Percentiles rank a stretch among this genome's conserved stretches.
Evolutionary conservation across 495 filamentous ascomycete species (phyloP).

Genomic region (Lindgomyces ingoldianus): DNA sequence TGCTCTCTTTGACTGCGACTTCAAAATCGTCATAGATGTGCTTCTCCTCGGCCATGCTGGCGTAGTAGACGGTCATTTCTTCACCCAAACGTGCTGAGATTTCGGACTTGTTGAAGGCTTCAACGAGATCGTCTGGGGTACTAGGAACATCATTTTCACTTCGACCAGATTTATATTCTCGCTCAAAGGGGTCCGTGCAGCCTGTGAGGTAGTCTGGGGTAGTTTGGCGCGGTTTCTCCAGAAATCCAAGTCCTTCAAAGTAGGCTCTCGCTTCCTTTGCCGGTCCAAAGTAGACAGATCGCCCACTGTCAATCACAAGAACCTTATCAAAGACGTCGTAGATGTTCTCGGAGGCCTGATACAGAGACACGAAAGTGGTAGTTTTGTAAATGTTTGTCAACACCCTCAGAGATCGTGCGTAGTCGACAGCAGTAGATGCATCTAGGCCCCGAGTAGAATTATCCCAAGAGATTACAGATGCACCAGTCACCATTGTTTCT

Average conservation of each 20-base stretch:
- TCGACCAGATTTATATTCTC: constrained; percentile 68
- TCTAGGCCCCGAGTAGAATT: constrained; percentile 84
- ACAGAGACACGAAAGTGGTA: constrained; percentile 77
- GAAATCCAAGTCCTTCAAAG: constrained; percentile 80
- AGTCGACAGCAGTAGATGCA: constrained; percentile 78
- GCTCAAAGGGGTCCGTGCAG: constrained; percentile 79
- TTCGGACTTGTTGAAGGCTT: constrained; percentile 67
- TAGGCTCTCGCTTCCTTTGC: constrained; percentile 68
- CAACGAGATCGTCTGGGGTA: constrained; percentile 61
- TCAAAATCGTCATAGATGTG: constrained; percentile 73
- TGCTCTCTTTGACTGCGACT: constrained; percentile 72
- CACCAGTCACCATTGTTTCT: constrained; percentile 70
- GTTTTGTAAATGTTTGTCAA: constrained; percentile 78
- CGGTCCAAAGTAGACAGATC: constrained; percentile 79
- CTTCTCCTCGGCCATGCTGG: constrained; percentile 59
- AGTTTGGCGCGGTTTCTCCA: constrained; percentile 76
- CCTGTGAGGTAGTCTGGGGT: constrained; percentile 85
- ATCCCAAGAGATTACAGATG: constrained; percentile 75
- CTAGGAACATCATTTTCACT: constrained; percentile 65
- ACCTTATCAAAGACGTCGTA: constrained; percentile 89
- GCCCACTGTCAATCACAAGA: constrained; percentile 75
- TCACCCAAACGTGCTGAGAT: constrained; percentile 56
- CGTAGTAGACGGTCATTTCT: constrained; percentile 70
- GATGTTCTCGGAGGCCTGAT: constrained; percentile 82
- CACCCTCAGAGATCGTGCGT: constrained; percentile 69